Evolutionary conservation across 106 monocot species (phyloP).

Genomic region (Gastrodia elata): DNA sequence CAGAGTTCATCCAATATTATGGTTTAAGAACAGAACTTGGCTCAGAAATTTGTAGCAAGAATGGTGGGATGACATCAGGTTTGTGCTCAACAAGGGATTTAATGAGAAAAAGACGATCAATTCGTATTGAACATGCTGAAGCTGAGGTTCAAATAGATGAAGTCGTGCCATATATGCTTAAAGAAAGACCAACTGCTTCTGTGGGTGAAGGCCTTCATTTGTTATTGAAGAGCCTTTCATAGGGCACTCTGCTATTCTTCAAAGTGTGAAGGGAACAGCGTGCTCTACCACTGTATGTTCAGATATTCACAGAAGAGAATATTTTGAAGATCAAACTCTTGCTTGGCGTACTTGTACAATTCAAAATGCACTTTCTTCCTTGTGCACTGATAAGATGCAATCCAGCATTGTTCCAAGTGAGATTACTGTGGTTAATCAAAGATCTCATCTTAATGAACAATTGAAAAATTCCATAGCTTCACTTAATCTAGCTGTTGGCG

Average conservation of each 20-base stretch:
- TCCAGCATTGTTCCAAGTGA: conserved; percentile 1
- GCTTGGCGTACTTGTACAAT: background rate
- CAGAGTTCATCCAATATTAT: conserved; percentile 3
- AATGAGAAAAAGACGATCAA: conserved; percentile 58
- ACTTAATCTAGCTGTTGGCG: background rate
- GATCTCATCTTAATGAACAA: background rate
- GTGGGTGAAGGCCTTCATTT: background rate
- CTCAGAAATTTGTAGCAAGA: conserved; percentile 1
- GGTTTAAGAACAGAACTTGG: conserved; percentile 7
- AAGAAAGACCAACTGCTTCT: conserved; percentile 3
- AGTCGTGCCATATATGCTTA: background rate
- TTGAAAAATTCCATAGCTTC: background rate
- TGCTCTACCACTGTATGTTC: background rate
- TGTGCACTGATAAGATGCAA: background rate
- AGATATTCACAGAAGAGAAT: conserved; percentile 1
- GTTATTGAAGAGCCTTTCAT: background rate
- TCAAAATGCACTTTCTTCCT: background rate
- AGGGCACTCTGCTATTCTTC: conserved; percentile 1
- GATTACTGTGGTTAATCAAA: background rate
- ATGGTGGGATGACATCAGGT: conserved; percentile 6
- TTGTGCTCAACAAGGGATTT: conserved; percentile 57
- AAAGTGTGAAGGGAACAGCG: conserved; percentile 6
- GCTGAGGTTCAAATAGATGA: background rate
- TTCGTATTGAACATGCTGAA: conserved; percentile 30
- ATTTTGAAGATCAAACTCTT: background rate